These are phyloP conservation scores for Leccinum longicurvipes DNA, from an alignment of 768 basidiomycete genomes.

Conservation along the genomic window DNA sequence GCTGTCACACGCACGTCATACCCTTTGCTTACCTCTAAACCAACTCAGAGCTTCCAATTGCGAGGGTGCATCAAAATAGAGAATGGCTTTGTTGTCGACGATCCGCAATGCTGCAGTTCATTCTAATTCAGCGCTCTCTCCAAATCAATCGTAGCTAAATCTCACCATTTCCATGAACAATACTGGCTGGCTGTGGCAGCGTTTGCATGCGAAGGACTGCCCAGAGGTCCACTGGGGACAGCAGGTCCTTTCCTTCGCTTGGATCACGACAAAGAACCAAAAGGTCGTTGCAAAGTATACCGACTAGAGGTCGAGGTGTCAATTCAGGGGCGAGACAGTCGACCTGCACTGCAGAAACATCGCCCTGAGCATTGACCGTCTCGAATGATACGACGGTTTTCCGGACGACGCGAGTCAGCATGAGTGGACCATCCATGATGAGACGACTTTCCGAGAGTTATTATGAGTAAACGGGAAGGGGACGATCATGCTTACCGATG, in stretches of 20 bases:
- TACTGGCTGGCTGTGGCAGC: constrained; percentile 82
- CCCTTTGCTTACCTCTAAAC: constrained; percentile 69
- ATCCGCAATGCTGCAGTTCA: constrained; percentile 64
- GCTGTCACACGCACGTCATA: background rate
- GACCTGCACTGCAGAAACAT: constrained; percentile 79
- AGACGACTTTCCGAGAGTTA: constrained; percentile 56
- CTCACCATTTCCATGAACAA: constrained; percentile 82
- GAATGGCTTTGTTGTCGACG: constrained; percentile 88
- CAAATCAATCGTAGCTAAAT: constrained; percentile 1
- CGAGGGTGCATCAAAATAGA: constrained; percentile 84
- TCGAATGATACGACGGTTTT: constrained; percentile 82
- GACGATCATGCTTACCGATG: constrained; percentile 61
- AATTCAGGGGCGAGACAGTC: constrained; percentile 87
- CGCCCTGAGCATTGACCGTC: constrained; percentile 71
- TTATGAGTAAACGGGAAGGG: background rate
- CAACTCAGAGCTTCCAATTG: constrained; percentile 84
- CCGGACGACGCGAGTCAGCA: constrained; percentile 86
- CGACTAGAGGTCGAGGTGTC: constrained; percentile 74
- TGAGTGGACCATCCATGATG: constrained; percentile 86
- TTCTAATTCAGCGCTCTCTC: constrained; percentile 4
- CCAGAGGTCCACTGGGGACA: constrained; percentile 85
- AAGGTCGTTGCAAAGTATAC: constrained; percentile 89
- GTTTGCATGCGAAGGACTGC: constrained; percentile 96
- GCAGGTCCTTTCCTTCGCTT: constrained; percentile 72
- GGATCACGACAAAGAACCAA: constrained; percentile 89